Percentiles rank a stretch among this genome's conserved stretches.
phyloP scores from a whole-genome alignment of 495 filamentous ascomycete genomes.

The Neurospora hispaniola region DNA sequence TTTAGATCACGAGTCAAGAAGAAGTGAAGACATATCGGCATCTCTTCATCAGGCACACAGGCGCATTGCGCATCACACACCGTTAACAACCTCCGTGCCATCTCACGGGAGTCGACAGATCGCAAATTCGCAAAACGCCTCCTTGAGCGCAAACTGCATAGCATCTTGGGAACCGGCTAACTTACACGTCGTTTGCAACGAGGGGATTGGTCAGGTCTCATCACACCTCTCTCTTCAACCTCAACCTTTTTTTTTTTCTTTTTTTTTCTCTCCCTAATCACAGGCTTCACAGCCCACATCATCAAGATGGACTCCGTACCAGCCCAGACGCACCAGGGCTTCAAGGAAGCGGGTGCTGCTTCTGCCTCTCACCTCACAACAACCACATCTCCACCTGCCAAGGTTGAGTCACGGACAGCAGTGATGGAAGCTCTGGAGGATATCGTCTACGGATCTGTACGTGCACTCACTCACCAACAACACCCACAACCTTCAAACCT shows the following conservation, averaged over 20 bases:
- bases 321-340: slow-evolving; percentile 7
- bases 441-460: slow-evolving; percentile 72
- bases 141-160: background rate
- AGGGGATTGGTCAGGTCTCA: slow-evolving; percentile 3
- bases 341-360: background rate
- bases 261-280: background rate
- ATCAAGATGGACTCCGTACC: slow-evolving; percentile 6
- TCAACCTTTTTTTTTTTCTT: background rate
- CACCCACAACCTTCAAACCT: background rate
- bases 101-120: background rate
- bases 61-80: background rate
- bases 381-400: slow-evolving; percentile 5
- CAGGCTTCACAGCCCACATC: background rate
- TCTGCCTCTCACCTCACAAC: slow-evolving; percentile 3
- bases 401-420: slow-evolving; percentile 27
- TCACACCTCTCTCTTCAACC: background rate
- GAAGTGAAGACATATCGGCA: background rate
- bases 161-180: background rate
- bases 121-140: background rate
- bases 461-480: slow-evolving; percentile 18
- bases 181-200: background rate
- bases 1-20: background rate
- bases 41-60: background rate
- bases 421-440: slow-evolving; percentile 66
- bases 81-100: background rate